Evolutionary conservation across 345 rosid species (phyloP).

Genomic region (Populus ilicifolia): DNA sequence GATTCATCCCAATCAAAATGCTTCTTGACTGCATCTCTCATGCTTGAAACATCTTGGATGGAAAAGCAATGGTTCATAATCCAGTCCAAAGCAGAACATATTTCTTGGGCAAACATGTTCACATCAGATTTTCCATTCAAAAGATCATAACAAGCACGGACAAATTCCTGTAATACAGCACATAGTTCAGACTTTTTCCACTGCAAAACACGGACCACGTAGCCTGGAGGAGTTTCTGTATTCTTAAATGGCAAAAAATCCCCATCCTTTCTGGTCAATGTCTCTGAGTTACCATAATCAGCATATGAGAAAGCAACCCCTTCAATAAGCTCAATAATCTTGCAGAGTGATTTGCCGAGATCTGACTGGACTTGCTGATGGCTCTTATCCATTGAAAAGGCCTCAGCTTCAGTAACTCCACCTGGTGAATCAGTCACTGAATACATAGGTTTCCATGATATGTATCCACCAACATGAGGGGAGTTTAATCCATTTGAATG

Average conservation of each 20-base stretch:
- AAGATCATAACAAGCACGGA: slow-evolving; percentile 59
- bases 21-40: slow-evolving; percentile 65
- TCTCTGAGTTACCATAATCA: slow-evolving; percentile 21
- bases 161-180: slow-evolving; percentile 50
- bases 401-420: slow-evolving; percentile 14
- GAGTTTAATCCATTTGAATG: slow-evolving; percentile 8
- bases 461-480: slow-evolving; percentile 14
- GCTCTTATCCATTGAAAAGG: slow-evolving; percentile 20
- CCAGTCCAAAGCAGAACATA: slow-evolving; percentile 70
- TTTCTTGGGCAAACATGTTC: slow-evolving; percentile 55
- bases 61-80: slow-evolving; percentile 83
- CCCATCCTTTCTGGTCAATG: slow-evolving; percentile 39
- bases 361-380: slow-evolving; percentile 30
- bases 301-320: slow-evolving; percentile 42
- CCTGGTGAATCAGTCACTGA: slow-evolving; percentile 18
- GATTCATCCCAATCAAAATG: slow-evolving; percentile 67
- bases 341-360: slow-evolving; percentile 50
- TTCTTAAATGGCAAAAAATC: slow-evolving; percentile 32
- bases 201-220: slow-evolving; percentile 72
- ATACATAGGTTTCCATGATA: slow-evolving; percentile 26
- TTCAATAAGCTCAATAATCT: slow-evolving; percentile 64
- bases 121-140: slow-evolving; percentile 54
- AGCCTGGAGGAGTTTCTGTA: slow-evolving; percentile 53
- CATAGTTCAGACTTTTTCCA: slow-evolving; percentile 80
- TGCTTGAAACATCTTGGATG: slow-evolving; percentile 90